A percentile compares a stretch with the other conserved stretches of the same genome.
These are phyloP conservation scores for Trichoderma aggressivum DNA, from an alignment of 2,329 filamentous ascomycete species.

Conservation along the genomic window DNA sequence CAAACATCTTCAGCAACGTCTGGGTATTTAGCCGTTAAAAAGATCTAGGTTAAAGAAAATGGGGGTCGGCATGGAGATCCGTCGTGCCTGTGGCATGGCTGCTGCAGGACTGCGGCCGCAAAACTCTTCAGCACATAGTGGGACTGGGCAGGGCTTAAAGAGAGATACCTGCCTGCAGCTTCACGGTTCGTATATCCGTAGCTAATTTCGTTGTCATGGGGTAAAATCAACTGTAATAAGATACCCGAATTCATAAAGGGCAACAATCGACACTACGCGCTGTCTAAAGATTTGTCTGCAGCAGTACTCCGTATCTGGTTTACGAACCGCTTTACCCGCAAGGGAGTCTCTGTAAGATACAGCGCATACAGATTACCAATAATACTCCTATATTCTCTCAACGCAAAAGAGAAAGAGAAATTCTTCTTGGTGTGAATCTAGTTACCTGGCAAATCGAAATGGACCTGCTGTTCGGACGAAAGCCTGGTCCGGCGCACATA, in stretches of 20 bases:
- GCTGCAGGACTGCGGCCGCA: background rate
- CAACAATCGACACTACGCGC: background rate
- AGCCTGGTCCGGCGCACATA: background rate
- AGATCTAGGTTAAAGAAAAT: background rate
- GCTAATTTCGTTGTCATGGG: background rate
- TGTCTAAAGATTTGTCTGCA: background rate
- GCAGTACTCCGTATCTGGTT: background rate
- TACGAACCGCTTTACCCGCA: background rate
- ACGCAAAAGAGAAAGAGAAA: background rate
- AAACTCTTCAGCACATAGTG: background rate
- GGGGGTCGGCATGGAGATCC: background rate
- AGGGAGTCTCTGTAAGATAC: background rate
- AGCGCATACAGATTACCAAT: background rate
- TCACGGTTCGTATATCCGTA: background rate
- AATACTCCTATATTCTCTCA: background rate
- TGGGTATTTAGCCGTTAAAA: background rate
- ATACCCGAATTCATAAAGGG: background rate
- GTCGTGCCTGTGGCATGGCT: background rate
- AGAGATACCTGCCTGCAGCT: background rate
- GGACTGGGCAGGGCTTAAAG: background rate
- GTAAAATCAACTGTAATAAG: background rate
- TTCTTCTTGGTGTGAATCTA: background rate
- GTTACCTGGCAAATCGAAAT: background rate
- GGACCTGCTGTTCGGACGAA: background rate
- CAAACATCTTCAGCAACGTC: background rate